Percentiles rank a stretch among this genome's conserved stretches.
Conservation (phyloP, 2,329 filamentous ascomycete genomes). For the Xylariaceae sp. region DNA sequence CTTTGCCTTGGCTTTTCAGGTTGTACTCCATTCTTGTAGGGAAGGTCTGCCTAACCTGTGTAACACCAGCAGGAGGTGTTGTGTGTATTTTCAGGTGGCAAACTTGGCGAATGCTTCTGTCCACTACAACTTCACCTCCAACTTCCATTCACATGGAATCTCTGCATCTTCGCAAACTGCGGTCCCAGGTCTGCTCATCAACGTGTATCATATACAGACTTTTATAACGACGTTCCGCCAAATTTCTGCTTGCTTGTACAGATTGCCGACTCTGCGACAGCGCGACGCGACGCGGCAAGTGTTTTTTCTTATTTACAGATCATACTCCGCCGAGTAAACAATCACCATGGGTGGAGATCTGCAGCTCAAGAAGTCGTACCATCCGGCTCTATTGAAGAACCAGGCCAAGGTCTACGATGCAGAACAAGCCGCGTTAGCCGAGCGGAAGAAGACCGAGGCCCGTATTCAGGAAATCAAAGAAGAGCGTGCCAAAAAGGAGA, state of each 20-base stretch:
- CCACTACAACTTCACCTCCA: not conserved
- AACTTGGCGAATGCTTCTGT: not conserved
- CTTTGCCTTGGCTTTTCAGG: too few species aligned
- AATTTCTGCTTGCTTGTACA: not conserved
- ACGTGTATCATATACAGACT: not conserved
- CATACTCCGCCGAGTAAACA: slow-evolving; percentile 1
- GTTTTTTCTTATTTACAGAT: not conserved
- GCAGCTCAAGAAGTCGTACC: slow-evolving; percentile 93
- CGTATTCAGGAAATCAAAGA: slow-evolving; percentile 90
- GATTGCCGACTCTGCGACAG: not conserved
- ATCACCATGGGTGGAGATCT: slow-evolving; percentile 78
- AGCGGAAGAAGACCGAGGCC: slow-evolving; percentile 89
- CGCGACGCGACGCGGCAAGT: slow-evolving; percentile 3
- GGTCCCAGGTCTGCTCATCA: not conserved
- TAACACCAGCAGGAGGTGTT: not conserved
- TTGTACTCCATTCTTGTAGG: not conserved
- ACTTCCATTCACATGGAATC: too few species aligned
- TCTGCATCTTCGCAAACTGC: not conserved
- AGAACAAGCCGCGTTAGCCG: slow-evolving; percentile 69
- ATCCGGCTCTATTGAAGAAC: slow-evolving; percentile 85
- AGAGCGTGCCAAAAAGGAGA: slow-evolving; percentile 85
- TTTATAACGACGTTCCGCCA: not conserved
- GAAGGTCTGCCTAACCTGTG: not conserved
- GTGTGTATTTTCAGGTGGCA: not conserved
- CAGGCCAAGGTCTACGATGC: slow-evolving; percentile 86